phyloP scores from a whole-genome alignment of 805 yeast genomes.

The Saccharomyces paradoxus region DNA sequence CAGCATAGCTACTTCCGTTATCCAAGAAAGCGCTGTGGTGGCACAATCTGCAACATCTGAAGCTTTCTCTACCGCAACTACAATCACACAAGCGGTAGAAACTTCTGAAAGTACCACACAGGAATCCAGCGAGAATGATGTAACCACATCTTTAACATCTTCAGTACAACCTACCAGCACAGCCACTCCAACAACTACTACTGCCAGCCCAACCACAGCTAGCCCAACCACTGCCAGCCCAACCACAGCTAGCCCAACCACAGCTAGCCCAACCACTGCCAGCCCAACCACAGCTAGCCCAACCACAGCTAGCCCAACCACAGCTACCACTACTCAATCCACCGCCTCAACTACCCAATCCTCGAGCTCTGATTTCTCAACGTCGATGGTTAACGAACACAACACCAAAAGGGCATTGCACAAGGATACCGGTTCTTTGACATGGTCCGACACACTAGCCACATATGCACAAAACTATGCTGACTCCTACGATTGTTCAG shows the following conservation, averaged over 20 bases:
- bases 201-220: conserved; percentile 12
- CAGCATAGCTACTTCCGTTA: conserved; percentile 16
- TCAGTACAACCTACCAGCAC: background rate
- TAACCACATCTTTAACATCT: background rate
- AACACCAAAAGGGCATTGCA: conserved; percentile 53
- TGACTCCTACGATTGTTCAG: conserved; percentile 44
- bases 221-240: conserved; percentile 1
- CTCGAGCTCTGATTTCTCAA: conserved; percentile 21
- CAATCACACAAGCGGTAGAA: background rate
- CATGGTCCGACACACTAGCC: conserved; percentile 42
- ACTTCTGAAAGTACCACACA: background rate
- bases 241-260: conserved; percentile 9
- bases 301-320: conserved; percentile 10
- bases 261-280: conserved; percentile 7
- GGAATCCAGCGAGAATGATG: conserved; percentile 1
- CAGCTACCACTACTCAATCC: conserved; percentile 6
- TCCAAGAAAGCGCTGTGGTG: conserved; percentile 5
- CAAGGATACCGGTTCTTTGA: conserved; percentile 32
- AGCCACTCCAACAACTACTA: conserved; percentile 3
- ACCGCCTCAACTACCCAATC: conserved; percentile 12
- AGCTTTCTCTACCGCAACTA: conserved; percentile 42
- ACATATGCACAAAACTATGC: conserved; percentile 46
- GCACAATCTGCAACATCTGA: conserved; percentile 11
- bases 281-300: background rate
- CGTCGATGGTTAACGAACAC: conserved; percentile 49